Percentiles rank a stretch among this genome's conserved stretches.
phyloP scores from a whole-genome alignment of 2,329 filamentous ascomycete species.

The Colletotrichum caudatum region DNA sequence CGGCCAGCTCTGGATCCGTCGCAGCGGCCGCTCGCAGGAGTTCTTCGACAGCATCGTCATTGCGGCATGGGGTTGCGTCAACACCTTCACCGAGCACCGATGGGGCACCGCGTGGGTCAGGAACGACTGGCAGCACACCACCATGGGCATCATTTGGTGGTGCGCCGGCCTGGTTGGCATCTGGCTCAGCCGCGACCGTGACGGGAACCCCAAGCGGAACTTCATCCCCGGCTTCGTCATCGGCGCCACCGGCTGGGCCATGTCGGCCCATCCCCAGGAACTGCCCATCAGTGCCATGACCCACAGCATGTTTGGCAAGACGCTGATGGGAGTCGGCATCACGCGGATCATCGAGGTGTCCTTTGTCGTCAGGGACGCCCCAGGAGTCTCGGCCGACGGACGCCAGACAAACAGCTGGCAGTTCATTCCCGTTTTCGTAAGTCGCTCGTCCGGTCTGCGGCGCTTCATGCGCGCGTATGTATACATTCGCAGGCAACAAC shows the following conservation, averaged over 20 bases:
- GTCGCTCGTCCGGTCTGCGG: conserved; percentile 51
- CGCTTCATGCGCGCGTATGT: too few relatives aligned
- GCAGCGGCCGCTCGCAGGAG: conserved; percentile 89
- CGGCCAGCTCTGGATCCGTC: conserved; percentile 87
- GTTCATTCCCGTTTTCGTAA: conserved; percentile 65
- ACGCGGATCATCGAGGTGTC: conserved; percentile 90
- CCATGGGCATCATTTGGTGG: conserved; percentile 99
- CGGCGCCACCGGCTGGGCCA: conserved; percentile 92
- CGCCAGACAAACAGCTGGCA: conserved; percentile 74
- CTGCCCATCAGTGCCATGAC: conserved; percentile 88
- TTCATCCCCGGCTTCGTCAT: conserved; percentile 93
- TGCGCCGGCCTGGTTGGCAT: conserved; percentile 89
- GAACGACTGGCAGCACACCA: conserved; percentile 97
- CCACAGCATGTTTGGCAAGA: conserved; percentile 92
- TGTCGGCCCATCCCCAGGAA: conserved; percentile 91
- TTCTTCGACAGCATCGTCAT: conserved; percentile 96
- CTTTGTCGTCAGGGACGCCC: conserved; percentile 83
- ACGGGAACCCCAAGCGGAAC: conserved; percentile 90
- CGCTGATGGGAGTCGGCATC: conserved; percentile 88
- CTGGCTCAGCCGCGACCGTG: conserved; percentile 87
- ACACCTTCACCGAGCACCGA: conserved; percentile 96
- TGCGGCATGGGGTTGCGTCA: conserved; percentile 94
- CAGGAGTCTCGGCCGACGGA: conserved; percentile 73
- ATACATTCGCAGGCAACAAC: conserved; percentile 1
- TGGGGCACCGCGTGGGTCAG: conserved; percentile 91